Base-by-base conservation (phyloP, 805 yeast species). In the Saccharomycopsis guyanensis region DNA sequence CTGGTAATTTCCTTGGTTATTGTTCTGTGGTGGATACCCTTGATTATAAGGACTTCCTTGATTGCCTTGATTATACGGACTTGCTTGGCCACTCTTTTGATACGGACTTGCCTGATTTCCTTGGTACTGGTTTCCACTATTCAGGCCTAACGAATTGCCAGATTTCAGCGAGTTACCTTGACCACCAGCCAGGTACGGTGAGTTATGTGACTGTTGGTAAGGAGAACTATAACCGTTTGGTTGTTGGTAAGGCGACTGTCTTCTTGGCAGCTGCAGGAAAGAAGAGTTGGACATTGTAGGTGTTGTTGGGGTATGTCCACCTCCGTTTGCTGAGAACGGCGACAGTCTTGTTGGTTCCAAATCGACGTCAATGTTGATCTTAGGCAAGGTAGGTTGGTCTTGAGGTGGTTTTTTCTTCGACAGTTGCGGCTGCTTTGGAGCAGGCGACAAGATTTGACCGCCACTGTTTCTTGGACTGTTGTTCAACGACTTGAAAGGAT, bases 301-400 rank as follows among this genome's bases (percentile, higher is more conserved):
- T 10, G 29, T 22, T 8, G 29, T 41, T 18, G 39, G 38, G 38
- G 10, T 29, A 5, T 41, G 15, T 7, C n/a, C 36, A 36, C 8
- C 13, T 15, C 10, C 10, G 22, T 16, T 15, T 23, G 19, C 46
- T n/a, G n/a, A n/a, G n/a, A n/a, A n/a, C n/a, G n/a, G n/a, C n/a
- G n/a, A n/a, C n/a, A n/a, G n/a, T 18, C 46, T 39, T 18, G 25
- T n/a, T 5, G 37, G 13, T 25, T n/a, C 32, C 16, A 2, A 29
- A 15, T 48, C 48, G 35, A 44, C 51, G 27, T 48, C 51, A 19
- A 48, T 19, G 23, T 20, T 40, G 20, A 48, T 48, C 25, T 25
- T 19, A 2, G 51, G 51, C 32, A 48, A 40, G 7, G 49, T 48
- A 15, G 51, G 51, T 20, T 37, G 40, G 23, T 16, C 7, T 7